Percentiles rank a stretch among this genome's conserved stretches.
Conservation (phyloP, 2,329 filamentous ascomycete species). For the Pseudocercospora pini-densiflorae region DNA sequence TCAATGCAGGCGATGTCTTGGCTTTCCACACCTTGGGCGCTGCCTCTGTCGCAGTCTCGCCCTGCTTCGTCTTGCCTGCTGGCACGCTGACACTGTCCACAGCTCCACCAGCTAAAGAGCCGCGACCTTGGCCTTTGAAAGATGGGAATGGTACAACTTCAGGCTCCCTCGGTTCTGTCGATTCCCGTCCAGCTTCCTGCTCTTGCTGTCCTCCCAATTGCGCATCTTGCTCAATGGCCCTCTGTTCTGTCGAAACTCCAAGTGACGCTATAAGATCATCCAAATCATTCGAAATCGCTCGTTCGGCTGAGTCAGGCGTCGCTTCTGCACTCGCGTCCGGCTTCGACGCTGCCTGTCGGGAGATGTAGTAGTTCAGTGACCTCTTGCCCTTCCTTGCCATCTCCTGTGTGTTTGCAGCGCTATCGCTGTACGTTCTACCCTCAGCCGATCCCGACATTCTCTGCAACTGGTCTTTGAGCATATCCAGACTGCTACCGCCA, state of each 20-base stretch:
- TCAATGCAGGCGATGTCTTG: conserved; percentile 21
- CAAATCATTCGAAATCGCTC: not conserved
- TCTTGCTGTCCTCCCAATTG: not conserved
- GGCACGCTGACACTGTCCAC: conserved; percentile 2
- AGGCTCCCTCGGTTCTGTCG: conserved; percentile 5
- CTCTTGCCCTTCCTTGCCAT: not conserved
- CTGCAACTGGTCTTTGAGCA: not conserved
- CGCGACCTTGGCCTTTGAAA: conserved; percentile 6
- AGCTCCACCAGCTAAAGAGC: not conserved
- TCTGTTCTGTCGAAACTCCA: not conserved
- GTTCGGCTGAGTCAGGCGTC: not conserved
- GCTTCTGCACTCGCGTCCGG: not conserved
- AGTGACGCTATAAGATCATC: not conserved
- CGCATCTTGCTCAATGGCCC: conserved; percentile 1
- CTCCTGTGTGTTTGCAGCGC: not conserved
- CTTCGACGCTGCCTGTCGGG: not conserved
- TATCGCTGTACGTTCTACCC: not conserved
- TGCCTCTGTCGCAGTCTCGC: not conserved
- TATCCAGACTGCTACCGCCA: not conserved
- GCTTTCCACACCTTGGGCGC: conserved; percentile 17
- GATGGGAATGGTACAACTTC: conserved; percentile 11
- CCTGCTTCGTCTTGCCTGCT: conserved; percentile 1
- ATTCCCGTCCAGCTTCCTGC: not conserved
- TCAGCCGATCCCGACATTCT: not conserved
- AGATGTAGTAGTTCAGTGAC: not conserved